Evolutionary conservation across 1,139 yeast genomes (phyloP), one percentile per base, ranked within the genome.

Genomic region (Groenewaldozyma auringiensis): DNA sequence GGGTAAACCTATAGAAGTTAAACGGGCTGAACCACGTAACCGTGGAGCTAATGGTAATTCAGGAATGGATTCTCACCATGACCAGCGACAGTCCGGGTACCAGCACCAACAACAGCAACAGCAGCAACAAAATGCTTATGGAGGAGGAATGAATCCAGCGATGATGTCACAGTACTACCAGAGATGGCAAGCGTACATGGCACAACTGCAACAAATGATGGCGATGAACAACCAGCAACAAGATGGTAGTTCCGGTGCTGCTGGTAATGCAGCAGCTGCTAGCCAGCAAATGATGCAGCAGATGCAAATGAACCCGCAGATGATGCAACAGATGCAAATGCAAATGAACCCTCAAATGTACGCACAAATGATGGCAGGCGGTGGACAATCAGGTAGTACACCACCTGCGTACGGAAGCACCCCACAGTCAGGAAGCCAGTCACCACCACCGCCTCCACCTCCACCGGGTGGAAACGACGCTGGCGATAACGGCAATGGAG

Each of bases 1-100:
- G 63, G 96, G 95, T 44, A 86, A 83, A 65, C 80, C 87, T 41
- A 87, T 92, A 78, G 98, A 92, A 67, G 95, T 92, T 50, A 92
- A 92, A 67, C 79, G 96, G 58, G 99, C 99, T n/a, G 96, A 89
- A 63, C 97, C 98, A 53, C 78, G 97, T 41, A 47, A 52, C 39
- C 53, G 51, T 42, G 29, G 29, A 25, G 9, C 29, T 25, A 51
- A 49, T 20, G 53, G 47, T 1, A 53, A 44, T 46, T 11, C 29
- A 11, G 49, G 3, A 41, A 38, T 16, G 53, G 47, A 38, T 48
- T 50, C 41, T 50, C 49, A 29, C 39, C 34, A 35, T 31, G 67
- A 53, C 62, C 64, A 33, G 18, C 18, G 21, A 16, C 35, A 25
- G 31, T 41, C 32, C n/a, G 39, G 33, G 16, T 34, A 35, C n/a